Base-by-base conservation (phyloP, 176 grass and related monocot species). In the Triticum aestivum region DNA sequence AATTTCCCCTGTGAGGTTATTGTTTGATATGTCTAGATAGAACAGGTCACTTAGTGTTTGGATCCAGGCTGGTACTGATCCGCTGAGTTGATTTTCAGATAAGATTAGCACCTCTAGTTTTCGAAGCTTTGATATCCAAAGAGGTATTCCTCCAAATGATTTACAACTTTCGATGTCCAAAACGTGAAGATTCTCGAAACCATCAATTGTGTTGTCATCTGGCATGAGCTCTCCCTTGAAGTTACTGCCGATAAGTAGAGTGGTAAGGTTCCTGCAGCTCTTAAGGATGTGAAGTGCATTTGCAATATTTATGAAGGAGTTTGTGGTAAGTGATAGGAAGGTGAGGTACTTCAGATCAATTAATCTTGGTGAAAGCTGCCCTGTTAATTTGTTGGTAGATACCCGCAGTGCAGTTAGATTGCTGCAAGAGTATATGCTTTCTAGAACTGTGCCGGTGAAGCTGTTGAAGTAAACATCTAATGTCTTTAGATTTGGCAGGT, bases 141-240 rank as follows among this genome's bases (percentile, higher is more conserved):
- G 11, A 41, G 90, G 90, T 83, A 92, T 83, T 10, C 75, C 13
- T 27, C 82, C 90, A 1, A 29, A 84, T 35, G 84, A 49, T 42
- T 42, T 2, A 42, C 41, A 42, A 10, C 32, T 3, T 8, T 18
- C 85, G 84, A 0, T 6, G 9, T 0, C 6, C 3, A 91, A 18
- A 17, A 80, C 3, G 30, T 29, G 44, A 52, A 91, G 44, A 20
- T 51, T 77, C 9, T 69, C 6, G 51, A 69, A 88, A 5, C 90
- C 82, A 9, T 64, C 18, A 1, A 78, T 9, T 5, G 2, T 80
- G 1, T 83, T 52, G 62, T 65, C 82, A 1, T 89, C 24, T 11
- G 69, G 85, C 15, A 88, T 77, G 24, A 27, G 3, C 45, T 92
- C 90, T 12, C 20, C 15, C 3, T 8, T 79, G 59, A 91, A 88